Evolutionary conservation across 441 rosid genomes (phyloP).

Genomic region (Populus hybrid): DNA sequence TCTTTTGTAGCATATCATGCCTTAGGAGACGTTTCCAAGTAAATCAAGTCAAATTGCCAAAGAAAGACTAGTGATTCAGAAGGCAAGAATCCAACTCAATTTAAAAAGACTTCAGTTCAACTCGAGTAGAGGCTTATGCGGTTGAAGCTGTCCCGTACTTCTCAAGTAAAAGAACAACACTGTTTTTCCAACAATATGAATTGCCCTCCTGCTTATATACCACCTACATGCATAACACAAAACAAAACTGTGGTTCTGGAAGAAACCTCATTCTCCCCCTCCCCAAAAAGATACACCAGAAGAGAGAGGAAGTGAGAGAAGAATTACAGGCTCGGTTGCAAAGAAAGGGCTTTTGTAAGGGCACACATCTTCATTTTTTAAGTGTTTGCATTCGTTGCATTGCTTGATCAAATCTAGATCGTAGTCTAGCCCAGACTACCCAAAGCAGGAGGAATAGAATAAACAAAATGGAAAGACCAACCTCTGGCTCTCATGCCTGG

Average conservation of each 20-base stretch:
- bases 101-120: slow-evolving; percentile 1
- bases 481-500: neutral
- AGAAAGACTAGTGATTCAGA: neutral
- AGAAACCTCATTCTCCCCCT: neutral
- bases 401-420: neutral
- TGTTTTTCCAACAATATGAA: neutral
- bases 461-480: neutral
- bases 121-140: neutral
- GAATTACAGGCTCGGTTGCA: neutral
- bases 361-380: neutral
- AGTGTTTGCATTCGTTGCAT: neutral
- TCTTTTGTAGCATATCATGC: slow-evolving; percentile 13
- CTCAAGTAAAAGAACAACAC: neutral
- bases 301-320: neutral
- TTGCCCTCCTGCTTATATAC: neutral
- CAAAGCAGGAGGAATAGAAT: neutral
- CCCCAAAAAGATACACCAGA: neutral
- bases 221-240: neutral
- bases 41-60: slow-evolving; percentile 11
- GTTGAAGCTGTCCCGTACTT: neutral
- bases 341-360: neutral
- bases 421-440: neutral
- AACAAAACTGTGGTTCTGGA: neutral
- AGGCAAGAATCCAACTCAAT: neutral
- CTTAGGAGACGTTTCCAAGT: neutral